Evolutionary conservation across 176 grass and related monocot genomes (phyloP).

Genomic region (Carex kokanica): DNA sequence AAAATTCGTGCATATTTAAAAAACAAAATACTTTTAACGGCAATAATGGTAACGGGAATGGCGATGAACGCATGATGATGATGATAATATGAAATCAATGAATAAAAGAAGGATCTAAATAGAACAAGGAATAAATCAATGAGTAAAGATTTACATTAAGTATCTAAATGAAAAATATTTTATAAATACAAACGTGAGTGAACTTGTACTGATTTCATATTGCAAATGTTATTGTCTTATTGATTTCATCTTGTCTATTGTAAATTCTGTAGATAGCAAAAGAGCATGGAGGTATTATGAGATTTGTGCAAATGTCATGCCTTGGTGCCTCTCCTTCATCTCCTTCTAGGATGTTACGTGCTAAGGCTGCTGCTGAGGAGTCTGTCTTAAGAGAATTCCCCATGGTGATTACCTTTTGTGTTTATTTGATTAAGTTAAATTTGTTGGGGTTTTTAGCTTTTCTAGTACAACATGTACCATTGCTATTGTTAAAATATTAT

Average conservation of each 20-base stretch:
- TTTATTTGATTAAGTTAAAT: background rate
- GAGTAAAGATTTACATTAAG: background rate
- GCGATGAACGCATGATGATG: background rate
- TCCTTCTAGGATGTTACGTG: conserved; percentile 77
- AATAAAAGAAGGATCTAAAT: background rate
- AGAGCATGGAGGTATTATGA: conserved; percentile 90
- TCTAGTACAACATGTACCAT: background rate
- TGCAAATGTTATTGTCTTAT: background rate
- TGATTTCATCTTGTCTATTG: conserved; percentile 13
- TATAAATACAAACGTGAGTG: background rate
- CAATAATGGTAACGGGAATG: background rate
- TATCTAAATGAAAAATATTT: background rate
- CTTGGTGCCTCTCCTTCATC: conserved; percentile 74
- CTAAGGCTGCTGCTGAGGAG: conserved; percentile 87
- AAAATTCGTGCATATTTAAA: background rate
- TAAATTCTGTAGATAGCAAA: conserved; percentile 70
- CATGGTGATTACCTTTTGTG: conserved; percentile 41
- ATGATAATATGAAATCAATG: background rate
- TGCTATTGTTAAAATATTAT: background rate
- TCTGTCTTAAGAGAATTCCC: conserved; percentile 74
- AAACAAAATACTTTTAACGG: background rate
- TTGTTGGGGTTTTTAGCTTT: background rate
- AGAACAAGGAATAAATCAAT: background rate
- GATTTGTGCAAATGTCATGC: conserved; percentile 94
- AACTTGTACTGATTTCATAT: background rate